Evolutionary conservation across 2,329 filamentous ascomycete species (phyloP).

Genomic region (Coniochaeta hoffmannii): DNA sequence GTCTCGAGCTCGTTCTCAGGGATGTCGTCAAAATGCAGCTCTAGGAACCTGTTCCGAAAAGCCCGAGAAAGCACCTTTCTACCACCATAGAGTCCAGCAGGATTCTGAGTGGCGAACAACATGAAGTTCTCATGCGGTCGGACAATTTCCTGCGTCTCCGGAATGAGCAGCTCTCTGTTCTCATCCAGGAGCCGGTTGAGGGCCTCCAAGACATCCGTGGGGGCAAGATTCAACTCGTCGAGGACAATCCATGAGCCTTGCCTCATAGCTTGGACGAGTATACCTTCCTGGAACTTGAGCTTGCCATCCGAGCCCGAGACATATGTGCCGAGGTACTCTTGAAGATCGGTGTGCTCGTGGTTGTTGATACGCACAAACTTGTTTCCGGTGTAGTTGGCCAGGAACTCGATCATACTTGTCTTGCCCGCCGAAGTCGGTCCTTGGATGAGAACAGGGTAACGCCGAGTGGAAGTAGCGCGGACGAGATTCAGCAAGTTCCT

Average conservation of each 20-base stretch:
- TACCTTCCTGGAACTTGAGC: slow-evolving; percentile 84
- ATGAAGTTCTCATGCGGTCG: slow-evolving; percentile 92
- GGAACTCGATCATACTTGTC: slow-evolving; percentile 98
- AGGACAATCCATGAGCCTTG: slow-evolving; percentile 97
- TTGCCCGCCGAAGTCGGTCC: slow-evolving; percentile 96
- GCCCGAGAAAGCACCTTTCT: slow-evolving; percentile 88
- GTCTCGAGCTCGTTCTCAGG: slow-evolving; percentile 88
- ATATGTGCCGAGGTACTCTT: slow-evolving; percentile 96
- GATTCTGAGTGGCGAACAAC: slow-evolving; percentile 97
- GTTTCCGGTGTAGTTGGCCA: slow-evolving; percentile 94
- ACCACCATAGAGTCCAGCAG: slow-evolving; percentile 89
- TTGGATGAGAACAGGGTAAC: slow-evolving; percentile 91
- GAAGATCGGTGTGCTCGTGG: slow-evolving; percentile 95
- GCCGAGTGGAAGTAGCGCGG: slow-evolving; percentile 81
- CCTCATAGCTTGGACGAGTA: slow-evolving; percentile 85
- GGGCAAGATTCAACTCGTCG: slow-evolving; percentile 93
- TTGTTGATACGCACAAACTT: slow-evolving; percentile 99
- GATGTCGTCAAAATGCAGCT: slow-evolving; percentile 97
- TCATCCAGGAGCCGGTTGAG: slow-evolving; percentile 93
- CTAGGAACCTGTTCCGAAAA: slow-evolving; percentile 93
- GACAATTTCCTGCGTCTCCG: slow-evolving; percentile 92
- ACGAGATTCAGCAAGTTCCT: slow-evolving; percentile 92
- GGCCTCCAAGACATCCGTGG: slow-evolving; percentile 93
- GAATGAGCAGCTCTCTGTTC: slow-evolving; percentile 89
- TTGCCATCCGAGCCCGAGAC: slow-evolving; percentile 79